Percentiles rank a stretch among this genome's conserved stretches.
These are phyloP conservation scores for Piper longum DNA, from an alignment of 164 flowering plant species.

Conservation along the genomic window DNA sequence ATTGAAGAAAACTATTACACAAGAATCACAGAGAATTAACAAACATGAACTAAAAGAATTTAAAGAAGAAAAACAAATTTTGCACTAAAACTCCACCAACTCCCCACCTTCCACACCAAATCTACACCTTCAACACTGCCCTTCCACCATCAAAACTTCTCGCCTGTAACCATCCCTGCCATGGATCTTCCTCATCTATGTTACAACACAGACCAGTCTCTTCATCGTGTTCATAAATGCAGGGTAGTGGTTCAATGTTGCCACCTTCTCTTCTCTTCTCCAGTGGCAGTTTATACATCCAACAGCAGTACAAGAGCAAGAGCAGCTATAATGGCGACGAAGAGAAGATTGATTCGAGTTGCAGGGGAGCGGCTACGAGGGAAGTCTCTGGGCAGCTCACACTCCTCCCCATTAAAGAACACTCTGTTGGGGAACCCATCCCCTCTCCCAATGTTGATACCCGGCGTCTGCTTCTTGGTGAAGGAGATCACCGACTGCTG, in stretches of 20 bases:
- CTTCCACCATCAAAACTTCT: too few relatives aligned
- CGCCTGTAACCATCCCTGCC: too few relatives aligned
- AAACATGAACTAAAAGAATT: too few relatives aligned
- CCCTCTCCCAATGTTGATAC: constrained; percentile 30
- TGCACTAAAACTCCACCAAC: too few relatives aligned
- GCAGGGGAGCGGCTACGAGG: constrained; percentile 18
- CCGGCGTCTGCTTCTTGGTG: constrained; percentile 31
- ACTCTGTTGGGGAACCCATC: constrained; percentile 68
- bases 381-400: constrained; percentile 38
- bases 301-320: constrained; percentile 12
- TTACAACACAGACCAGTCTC: too few relatives aligned
- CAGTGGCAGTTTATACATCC: not conserved
- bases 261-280: not conserved
- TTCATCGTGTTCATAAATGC: too few relatives aligned
- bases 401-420: constrained; percentile 76
- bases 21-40: too few relatives aligned
- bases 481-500: constrained; percentile 73
- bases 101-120: too few relatives aligned
- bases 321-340: constrained; percentile 6
- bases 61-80: too few relatives aligned
- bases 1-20: too few relatives aligned
- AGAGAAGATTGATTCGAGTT: constrained; percentile 6
- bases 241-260: not conserved
- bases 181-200: too few relatives aligned
- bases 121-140: too few relatives aligned